These are phyloP conservation scores for Lachnellula arida DNA, from an alignment of 2,329 filamentous ascomycete genomes.

Conservation along the genomic window DNA sequence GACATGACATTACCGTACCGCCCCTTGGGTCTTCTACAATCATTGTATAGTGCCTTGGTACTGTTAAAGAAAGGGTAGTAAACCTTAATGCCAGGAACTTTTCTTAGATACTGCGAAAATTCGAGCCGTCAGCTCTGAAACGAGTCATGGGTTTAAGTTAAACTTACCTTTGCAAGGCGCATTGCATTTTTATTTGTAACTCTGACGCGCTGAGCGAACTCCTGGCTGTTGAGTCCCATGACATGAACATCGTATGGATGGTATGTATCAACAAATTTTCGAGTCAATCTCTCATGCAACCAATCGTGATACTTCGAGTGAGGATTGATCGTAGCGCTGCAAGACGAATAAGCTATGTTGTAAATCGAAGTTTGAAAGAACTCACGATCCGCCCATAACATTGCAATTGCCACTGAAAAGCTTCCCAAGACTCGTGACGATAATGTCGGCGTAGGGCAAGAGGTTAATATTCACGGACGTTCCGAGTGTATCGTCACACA, in stretches of 20 bases:
- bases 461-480: slow-evolving; percentile 93
- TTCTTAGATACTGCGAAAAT: no score
- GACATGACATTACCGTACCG: background rate
- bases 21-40: background rate
- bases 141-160: background rate
- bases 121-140: background rate
- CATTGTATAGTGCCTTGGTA: background rate
- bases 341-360: no score
- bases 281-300: background rate
- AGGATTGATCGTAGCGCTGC: no score
- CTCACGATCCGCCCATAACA: background rate
- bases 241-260: background rate
- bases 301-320: background rate
- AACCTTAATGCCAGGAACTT: background rate
- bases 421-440: background rate
- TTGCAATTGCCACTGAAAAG: background rate
- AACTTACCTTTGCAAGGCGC: background rate
- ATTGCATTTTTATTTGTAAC: background rate
- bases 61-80: background rate
- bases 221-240: background rate
- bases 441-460: slow-evolving; percentile 52
- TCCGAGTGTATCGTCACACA: slow-evolving; percentile 90
- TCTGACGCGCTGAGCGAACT: background rate
- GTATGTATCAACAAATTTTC: background rate
- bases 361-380: no score